phyloP scores from a whole-genome alignment of 1,139 yeast genomes.

The Blastobotrys serpentis region DNA sequence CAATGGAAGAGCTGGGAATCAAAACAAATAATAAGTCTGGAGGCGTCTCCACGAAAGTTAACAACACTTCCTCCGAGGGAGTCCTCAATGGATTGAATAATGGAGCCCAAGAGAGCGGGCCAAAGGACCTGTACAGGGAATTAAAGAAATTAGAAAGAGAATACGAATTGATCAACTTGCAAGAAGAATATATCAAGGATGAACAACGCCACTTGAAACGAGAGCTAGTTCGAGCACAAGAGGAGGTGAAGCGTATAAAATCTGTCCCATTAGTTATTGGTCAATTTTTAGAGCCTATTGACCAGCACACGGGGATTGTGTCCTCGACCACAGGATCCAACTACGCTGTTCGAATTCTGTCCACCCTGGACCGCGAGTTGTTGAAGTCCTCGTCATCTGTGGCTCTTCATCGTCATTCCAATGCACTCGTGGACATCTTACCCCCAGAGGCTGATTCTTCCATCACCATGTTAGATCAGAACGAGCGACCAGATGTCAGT shows the following conservation, averaged over 20 bases:
- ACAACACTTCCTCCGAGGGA: not conserved
- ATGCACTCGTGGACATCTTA: slow-evolving; percentile 92
- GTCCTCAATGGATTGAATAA: slow-evolving; percentile 19
- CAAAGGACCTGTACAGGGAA: slow-evolving; percentile 69
- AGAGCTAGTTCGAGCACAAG: slow-evolving; percentile 94
- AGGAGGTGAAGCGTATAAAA: slow-evolving; percentile 95
- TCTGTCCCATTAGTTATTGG: slow-evolving; percentile 98
- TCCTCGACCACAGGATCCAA: slow-evolving; percentile 97
- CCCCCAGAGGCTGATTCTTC: slow-evolving; percentile 99
- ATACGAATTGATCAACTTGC: slow-evolving; percentile 75
- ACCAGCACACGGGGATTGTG: slow-evolving; percentile 93
- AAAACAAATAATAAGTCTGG: slow-evolving; percentile 28
- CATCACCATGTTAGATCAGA: slow-evolving; percentile 90
- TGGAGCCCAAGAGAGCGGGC: slow-evolving; percentile 21
- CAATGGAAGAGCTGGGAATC: slow-evolving; percentile 64
- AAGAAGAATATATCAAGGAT: slow-evolving; percentile 95
- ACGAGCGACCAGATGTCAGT: slow-evolving; percentile 80
- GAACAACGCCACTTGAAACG: slow-evolving; percentile 95
- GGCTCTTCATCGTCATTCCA: slow-evolving; percentile 96
- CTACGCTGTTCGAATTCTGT: slow-evolving; percentile 90
- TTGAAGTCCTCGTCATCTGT: slow-evolving; percentile 94
- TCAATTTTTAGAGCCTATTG: slow-evolving; percentile 96
- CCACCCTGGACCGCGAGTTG: slow-evolving; percentile 91
- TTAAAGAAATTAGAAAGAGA: slow-evolving; percentile 88
- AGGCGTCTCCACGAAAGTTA: not conserved